Base-by-base conservation (phyloP, 768 basidiomycete genomes). In the Porpolomopsis calyptriformis region DNA sequence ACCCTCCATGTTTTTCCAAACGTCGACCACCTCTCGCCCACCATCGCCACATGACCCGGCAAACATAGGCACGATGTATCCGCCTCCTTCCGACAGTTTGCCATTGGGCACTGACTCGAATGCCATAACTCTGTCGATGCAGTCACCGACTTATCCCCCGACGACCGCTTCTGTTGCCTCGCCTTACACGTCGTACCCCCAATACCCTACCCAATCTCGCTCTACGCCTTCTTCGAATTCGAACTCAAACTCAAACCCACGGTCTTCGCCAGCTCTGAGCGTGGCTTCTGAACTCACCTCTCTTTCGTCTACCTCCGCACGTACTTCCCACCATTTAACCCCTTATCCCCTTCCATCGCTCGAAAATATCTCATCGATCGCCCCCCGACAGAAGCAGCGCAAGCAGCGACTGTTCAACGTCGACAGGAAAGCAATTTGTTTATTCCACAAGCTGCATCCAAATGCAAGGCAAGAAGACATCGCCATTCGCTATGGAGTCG, bases 401-500 rank as follows among this genome's bases (percentile, higher is more conserved):
- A 88, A 88, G 60, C 75, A 78, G 56, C 78, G 83, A 41, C 77
- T 93, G 35, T 78, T 76, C 57, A 83, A 83, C 57, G 67, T 72
- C 23, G 82, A 88, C 57, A 78, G 85, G 52, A 82, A 80, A 57
- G 68, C 71, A 12, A 90, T 93, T 47, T 91, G 89, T 55, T 46
- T 70, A 10, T 82, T 77, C 59, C 76, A 80, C 49, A 63, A 70
- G 43, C 64, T 77, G 3, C 67, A 86, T 55, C 84, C 82, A 0
- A 74, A 75, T 43, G 70, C 76, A 16, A 76, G 84, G 48, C 90
- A 93, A 61, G 87, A 91, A 57, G 85, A 89, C 57, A 88, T 93
- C 54, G 90, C 83, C 4, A 67, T 68, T 9, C 64, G 67, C 25
- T 92, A 82, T 59, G 76, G 77, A 41, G 83, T 91, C 49, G 90